A percentile compares a stretch with the other conserved stretches of the same genome.
Evolutionary conservation across 192 early-diverging fungal genomes (phyloP).

Genomic region (Coemansia sp.): DNA sequence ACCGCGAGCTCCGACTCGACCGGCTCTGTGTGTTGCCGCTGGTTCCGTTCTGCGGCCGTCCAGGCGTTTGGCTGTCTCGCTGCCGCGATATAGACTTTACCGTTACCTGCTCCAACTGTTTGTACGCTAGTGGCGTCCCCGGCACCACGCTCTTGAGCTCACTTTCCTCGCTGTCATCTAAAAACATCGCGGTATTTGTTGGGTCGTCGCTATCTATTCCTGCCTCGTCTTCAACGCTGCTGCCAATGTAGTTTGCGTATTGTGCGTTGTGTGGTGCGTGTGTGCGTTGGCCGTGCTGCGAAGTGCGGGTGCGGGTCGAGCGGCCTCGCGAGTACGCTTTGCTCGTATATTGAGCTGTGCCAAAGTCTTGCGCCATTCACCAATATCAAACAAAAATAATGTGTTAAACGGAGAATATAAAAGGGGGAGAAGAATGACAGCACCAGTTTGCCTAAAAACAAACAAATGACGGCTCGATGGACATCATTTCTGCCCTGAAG

Average conservation of each 20-base stretch:
- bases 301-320: not conserved
- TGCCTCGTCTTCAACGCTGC: slow-evolving; percentile 7
- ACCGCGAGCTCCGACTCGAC: slow-evolving; percentile 11
- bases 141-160: slow-evolving; percentile 35
- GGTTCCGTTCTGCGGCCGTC: slow-evolving; percentile 5
- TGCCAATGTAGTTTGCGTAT: not conserved
- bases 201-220: slow-evolving; percentile 41
- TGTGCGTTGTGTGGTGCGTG: slow-evolving; percentile 1
- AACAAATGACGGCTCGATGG: no score
- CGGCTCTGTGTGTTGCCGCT: not conserved
- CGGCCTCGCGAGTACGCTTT: not conserved
- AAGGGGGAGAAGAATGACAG: no score
- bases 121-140: slow-evolving; percentile 36
- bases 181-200: slow-evolving; percentile 51
- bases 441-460: no score
- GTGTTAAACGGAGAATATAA: no score
- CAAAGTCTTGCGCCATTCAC: not conserved
- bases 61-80: slow-evolving; percentile 43
- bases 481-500: no score
- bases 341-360: not conserved
- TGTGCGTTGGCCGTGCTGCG: not conserved
- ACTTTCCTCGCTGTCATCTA: slow-evolving; percentile 46
- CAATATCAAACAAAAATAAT: not conserved
- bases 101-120: slow-evolving; percentile 41
- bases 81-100: slow-evolving; percentile 47